phyloP scores from a whole-genome alignment of 306 rosid species.

The Castanospermum australe region DNA sequence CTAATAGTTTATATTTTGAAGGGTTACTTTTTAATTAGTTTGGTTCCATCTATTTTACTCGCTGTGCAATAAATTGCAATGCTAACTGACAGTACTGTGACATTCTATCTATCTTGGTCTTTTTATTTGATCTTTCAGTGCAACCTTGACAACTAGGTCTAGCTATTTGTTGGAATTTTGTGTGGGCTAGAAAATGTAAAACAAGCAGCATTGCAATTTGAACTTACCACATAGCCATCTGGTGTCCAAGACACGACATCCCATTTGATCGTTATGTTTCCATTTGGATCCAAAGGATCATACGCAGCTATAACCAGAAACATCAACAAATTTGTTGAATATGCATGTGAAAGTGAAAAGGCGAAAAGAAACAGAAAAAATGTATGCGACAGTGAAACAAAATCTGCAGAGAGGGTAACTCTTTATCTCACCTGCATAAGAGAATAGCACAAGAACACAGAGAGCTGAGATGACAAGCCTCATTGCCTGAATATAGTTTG shows the following conservation, averaged over 20 bases:
- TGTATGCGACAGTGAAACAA: neutral
- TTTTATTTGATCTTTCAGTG: neutral
- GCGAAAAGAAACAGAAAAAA: neutral
- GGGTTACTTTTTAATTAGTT: neutral
- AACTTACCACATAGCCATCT: slow-evolving; percentile 89
- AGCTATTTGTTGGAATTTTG: neutral
- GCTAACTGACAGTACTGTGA: neutral
- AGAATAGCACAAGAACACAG: slow-evolving; percentile 43
- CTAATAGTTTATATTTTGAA: neutral
- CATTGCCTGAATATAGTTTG: slow-evolving; percentile 41
- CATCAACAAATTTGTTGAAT: slow-evolving; percentile 7
- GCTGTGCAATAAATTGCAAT: neutral
- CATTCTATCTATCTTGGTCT: neutral
- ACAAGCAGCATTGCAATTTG: neutral
- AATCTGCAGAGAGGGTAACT: neutral
- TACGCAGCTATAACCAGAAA: slow-evolving; percentile 57
- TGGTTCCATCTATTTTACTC: neutral
- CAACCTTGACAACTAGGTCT: neutral
- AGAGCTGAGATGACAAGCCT: slow-evolving; percentile 49
- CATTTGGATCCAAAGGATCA: slow-evolving; percentile 97
- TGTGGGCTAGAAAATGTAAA: neutral
- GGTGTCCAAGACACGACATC: slow-evolving; percentile 96
- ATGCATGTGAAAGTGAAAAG: neutral
- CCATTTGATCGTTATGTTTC: slow-evolving; percentile 92
- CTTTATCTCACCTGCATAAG: slow-evolving; percentile 54